These are phyloP conservation scores for Vitis labrusca DNA, from an alignment of 164 flowering plant species.

Conservation along the genomic window DNA sequence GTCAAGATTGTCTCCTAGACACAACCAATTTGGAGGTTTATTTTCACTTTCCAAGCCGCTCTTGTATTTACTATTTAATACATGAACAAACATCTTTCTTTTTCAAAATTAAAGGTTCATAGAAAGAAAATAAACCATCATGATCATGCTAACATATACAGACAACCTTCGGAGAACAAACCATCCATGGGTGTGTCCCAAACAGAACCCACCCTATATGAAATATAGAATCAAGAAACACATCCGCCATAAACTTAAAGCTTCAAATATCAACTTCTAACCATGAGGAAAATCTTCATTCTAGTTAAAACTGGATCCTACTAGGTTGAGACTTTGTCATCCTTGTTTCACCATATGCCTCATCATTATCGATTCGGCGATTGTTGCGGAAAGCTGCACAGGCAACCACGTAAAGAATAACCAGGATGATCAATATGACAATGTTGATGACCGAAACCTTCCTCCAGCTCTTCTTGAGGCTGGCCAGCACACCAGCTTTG, in stretches of 20 bases:
- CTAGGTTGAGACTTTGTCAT: conserved; percentile 87
- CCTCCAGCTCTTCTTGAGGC: conserved; percentile 92
- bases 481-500: conserved; percentile 87
- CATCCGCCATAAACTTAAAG: too few relatives aligned
- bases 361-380: conserved; percentile 69
- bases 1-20: too few relatives aligned
- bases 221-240: too few relatives aligned
- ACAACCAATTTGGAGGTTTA: too few relatives aligned
- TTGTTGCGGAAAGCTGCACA: conserved; percentile 79
- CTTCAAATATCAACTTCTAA: not conserved
- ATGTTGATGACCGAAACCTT: conserved; percentile 87
- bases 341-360: conserved; percentile 67
- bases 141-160: not conserved
- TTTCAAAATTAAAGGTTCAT: not conserved
- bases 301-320: conserved; percentile 44
- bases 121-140: not conserved
- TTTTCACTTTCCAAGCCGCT: too few relatives aligned
- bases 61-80: too few relatives aligned
- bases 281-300: not conserved
- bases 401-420: conserved; percentile 64
- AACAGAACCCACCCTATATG: too few relatives aligned
- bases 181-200: too few relatives aligned
- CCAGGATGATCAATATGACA: conserved; percentile 65
- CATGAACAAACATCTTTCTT: too few relatives aligned
- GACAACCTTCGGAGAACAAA: not conserved